Base-by-base conservation (phyloP, 495 filamentous ascomycete genomes). In the Penicillium herquei region DNA sequence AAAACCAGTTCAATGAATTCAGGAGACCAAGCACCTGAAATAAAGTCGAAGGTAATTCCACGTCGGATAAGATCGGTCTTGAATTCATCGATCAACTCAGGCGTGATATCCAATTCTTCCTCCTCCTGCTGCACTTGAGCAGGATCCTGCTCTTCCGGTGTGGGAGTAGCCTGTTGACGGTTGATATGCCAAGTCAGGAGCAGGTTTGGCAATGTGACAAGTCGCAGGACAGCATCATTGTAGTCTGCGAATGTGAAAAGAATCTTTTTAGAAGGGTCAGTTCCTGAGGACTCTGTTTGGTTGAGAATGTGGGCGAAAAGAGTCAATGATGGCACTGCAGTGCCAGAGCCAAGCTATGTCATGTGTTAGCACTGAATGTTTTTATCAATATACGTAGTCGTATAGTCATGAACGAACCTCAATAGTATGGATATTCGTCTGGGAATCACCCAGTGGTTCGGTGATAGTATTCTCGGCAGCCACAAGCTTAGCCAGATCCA, bases 161-260 rank as follows among this genome's bases (percentile, higher is more conserved):
- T 33, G 14, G 66, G 39, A 3, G 58, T 52, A 53, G 54, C 49
- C 39, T 49, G 63, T 6, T 61, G 66, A 47, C 61, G 56, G 47
- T 58, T 58, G 34, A 65, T 50, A 21, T 85, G 84, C 89, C 89
- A 98, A 0, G 87, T 84, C 41, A 98, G 74, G 14, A 98, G 66
- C 6, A 97, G 71, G 68, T 98, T 98, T 17, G 94, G 92, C 17
- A 97, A 67, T 1, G 91, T 96, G 52, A 95, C 89, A 11, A 96
- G 84, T 40, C 86, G 84, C 43, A 98, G 80, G 11, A 98, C 94
- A 8, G 83, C 79, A 16, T 83, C 79, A 65, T 98, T 98, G 70
- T 96, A 98, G 72, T 98, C 94, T 14, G 90, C 86, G 33, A 98
- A 78, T 5, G 85, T 85, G 55, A 96, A 83, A 54, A 83, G 79